These are phyloP conservation scores for Myxozyma kluyveri DNA, from an alignment of 805 yeast species.

Conservation along the genomic window DNA sequence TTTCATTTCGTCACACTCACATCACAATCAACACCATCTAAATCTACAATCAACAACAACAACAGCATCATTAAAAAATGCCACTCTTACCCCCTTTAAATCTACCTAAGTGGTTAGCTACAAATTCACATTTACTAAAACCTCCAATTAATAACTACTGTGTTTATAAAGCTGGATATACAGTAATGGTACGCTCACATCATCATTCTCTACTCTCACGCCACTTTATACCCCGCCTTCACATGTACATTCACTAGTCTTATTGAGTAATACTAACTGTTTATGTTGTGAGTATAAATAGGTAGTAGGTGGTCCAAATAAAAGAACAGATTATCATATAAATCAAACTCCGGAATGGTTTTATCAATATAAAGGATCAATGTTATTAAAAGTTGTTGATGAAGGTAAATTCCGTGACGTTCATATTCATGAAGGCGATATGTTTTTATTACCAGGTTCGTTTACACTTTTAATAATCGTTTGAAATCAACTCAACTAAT, in stretches of 20 bases:
- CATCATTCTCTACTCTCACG: neutral
- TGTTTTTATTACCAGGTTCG: constrained; percentile 69
- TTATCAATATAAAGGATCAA: constrained; percentile 77
- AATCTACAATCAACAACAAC: too few species aligned
- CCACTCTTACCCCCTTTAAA: constrained; percentile 55
- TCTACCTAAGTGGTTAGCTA: constrained; percentile 74
- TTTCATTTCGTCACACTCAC: too few species aligned
- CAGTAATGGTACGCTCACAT: constrained; percentile 60
- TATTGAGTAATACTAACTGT: too few species aligned
- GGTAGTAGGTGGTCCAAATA: constrained; percentile 94
- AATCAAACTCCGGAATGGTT: constrained; percentile 95
- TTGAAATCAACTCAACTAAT: neutral
- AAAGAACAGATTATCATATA: constrained; percentile 86
- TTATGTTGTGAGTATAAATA: too few species aligned
- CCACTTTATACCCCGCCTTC: too few species aligned
- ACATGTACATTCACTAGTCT: too few species aligned
- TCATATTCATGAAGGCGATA: constrained; percentile 76
- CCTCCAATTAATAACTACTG: constrained; percentile 94
- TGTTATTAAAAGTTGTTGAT: constrained; percentile 81
- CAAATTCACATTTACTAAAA: constrained; percentile 68
- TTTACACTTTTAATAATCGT: neutral
- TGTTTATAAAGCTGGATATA: constrained; percentile 85
- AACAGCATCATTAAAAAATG: too few species aligned
- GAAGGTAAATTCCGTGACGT: constrained; percentile 74
- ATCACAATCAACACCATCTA: too few species aligned